Conservation (phyloP, 352 stramenopile species). For the Elongisporangium senticosum region DNA sequence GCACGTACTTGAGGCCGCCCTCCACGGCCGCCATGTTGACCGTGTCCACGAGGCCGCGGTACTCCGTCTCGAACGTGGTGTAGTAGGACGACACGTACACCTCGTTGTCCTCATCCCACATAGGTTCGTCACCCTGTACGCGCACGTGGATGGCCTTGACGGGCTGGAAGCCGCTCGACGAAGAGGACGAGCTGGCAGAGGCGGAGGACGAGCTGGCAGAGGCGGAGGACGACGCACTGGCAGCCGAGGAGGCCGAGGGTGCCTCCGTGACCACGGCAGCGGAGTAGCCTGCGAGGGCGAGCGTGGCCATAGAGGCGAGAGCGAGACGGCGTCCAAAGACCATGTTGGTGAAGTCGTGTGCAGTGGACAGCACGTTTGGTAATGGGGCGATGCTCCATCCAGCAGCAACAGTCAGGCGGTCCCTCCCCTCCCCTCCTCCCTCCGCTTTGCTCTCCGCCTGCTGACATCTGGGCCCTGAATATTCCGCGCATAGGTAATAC, state of each 20-base stretch:
- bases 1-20: slow-evolving; percentile 53
- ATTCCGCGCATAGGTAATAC: background rate
- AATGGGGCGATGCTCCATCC: background rate
- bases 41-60: slow-evolving; percentile 35
- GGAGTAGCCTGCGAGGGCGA: background rate
- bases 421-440: background rate
- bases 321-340: background rate
- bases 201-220: background rate
- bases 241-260: background rate
- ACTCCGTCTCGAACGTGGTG: slow-evolving; percentile 31
- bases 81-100: slow-evolving; percentile 36
- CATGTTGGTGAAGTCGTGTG: background rate
- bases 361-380: background rate
- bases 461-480: background rate
- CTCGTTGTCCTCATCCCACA: slow-evolving; percentile 26
- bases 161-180: slow-evolving; percentile 18
- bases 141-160: slow-evolving; percentile 45
- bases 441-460: background rate
- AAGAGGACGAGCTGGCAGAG: slow-evolving; percentile 1
- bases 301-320: background rate
- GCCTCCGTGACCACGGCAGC: background rate
- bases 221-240: slow-evolving; percentile 6
- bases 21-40: slow-evolving; percentile 52
- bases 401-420: background rate
- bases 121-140: slow-evolving; percentile 41